Conservation (phyloP, 352 stramenopile genomes). For the Phytophthora ohioensis region DNA sequence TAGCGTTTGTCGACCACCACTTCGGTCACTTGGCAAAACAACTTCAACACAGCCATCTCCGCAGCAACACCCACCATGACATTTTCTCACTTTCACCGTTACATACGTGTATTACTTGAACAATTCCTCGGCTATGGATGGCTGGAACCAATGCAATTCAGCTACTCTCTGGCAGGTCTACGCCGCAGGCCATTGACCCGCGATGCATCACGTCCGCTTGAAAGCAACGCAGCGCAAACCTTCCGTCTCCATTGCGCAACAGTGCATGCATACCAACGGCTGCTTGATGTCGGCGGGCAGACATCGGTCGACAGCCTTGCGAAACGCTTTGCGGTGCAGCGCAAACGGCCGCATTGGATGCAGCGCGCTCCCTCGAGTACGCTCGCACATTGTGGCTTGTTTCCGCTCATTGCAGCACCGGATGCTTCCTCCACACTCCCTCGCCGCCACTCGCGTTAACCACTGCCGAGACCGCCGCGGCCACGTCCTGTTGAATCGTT, state of each 20-base stretch:
- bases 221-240: too few relatives aligned
- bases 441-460: slow-evolving; percentile 16
- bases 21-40: too few relatives aligned
- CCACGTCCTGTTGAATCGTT: slow-evolving; percentile 18
- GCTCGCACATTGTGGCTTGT: slow-evolving; percentile 32
- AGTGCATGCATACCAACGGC: too few relatives aligned
- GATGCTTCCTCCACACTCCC: slow-evolving; percentile 10
- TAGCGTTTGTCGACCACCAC: too few relatives aligned
- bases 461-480: slow-evolving; percentile 4
- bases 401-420: slow-evolving; percentile 20
- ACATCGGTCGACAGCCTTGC: not conserved
- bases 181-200: too few relatives aligned
- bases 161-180: too few relatives aligned
- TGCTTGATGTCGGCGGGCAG: not conserved
- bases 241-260: too few relatives aligned
- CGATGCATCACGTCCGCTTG: too few relatives aligned
- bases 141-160: too few relatives aligned
- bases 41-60: too few relatives aligned
- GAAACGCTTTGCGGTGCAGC: slow-evolving; percentile 13
- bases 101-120: not conserved
- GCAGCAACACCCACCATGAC: too few relatives aligned
- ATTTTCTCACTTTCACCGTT: not conserved
- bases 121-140: not conserved
- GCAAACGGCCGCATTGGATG: slow-evolving; percentile 37
- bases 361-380: slow-evolving; percentile 31